Evolutionary conservation across 1,139 yeast species (phyloP), one percentile per base, ranked within the genome.

Genomic region (Zygotorulaspora mrakii): DNA sequence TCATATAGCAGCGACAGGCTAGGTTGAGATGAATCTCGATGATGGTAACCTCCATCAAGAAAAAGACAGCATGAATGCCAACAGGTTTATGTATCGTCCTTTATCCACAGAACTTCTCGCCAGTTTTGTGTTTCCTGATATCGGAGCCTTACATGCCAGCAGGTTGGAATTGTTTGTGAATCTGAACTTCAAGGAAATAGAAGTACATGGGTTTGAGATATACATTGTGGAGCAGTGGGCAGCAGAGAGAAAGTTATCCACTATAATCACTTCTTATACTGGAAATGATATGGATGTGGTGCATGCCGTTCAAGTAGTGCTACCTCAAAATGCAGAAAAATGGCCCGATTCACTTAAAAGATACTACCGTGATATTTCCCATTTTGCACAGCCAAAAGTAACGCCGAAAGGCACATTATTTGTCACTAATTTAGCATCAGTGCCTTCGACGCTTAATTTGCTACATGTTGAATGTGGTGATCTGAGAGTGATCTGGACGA

Each of bases 161-260:
- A 65, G 68, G 30, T 72, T 73, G 22, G 59, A 66, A 9, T 49
- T 57, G 2, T 54, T 59, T 13, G 61, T 64, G 23, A 74, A 73
- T 43, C 64, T 56, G 54, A 39, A 74, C 4, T 65, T 55, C 41
- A 52, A 72, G 30, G 73, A 70, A 40, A 61, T 78, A 1, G 65
- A 65, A 12, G 68, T 79, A 4, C 53, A 68, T 1, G 97, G 97
- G 1, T 86, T 83, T 58, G 97, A 91, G 59, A 74, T 85, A 18
- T 91, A 91, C 56, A 69, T 91, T 34, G 95, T 89, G 9, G 97
- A 91, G 58, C 96, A 89, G 62, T 91, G 98, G 97, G 82, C 85
- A 2, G 73, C 82, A 30, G 80, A 79, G 42, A 68, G 97, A 28
- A 72, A 74, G 39, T 67, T 79, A 16, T 79, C 86, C 24, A 71